A percentile compares a stretch with the other conserved stretches of the same genome.
These are phyloP conservation scores for Dothidotthia symphoricarpi DNA, from an alignment of 2,329 filamentous ascomycete genomes.

Conservation along the genomic window DNA sequence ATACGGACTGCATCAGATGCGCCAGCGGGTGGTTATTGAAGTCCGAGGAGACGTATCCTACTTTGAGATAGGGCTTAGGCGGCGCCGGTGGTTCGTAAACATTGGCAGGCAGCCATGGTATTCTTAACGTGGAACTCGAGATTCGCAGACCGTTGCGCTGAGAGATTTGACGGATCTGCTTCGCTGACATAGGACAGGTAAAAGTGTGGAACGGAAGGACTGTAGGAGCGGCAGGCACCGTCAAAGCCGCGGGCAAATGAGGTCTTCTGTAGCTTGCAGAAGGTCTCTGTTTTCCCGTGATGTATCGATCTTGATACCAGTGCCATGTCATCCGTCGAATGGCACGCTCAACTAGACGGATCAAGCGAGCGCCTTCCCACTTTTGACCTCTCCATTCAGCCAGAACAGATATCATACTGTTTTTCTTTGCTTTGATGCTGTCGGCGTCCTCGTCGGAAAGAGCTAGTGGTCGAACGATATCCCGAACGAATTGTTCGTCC, in stretches of 20 bases:
- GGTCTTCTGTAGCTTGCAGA: constrained; percentile 66
- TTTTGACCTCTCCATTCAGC: constrained; percentile 65
- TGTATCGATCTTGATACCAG: constrained; percentile 83
- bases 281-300: constrained; percentile 57
- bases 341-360: constrained; percentile 80
- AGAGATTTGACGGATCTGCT: constrained; percentile 89
- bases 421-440: constrained; percentile 38
- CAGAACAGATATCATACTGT: constrained; percentile 40
- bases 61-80: constrained; percentile 77
- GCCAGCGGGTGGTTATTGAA: constrained; percentile 98
- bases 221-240: constrained; percentile 84
- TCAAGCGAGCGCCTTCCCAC: constrained; percentile 85
- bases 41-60: constrained; percentile 96
- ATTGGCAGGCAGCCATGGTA: constrained; percentile 77
- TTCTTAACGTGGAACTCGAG: constrained; percentile 81
- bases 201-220: constrained; percentile 98
- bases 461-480: constrained; percentile 49
- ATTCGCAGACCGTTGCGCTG: constrained; percentile 93
- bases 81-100: constrained; percentile 85
- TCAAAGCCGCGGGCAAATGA: constrained; percentile 67
- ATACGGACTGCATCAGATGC: constrained; percentile 98
- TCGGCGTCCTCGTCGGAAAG: constrained; percentile 35
- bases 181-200: constrained; percentile 86
- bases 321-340: constrained; percentile 75
- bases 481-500: constrained; percentile 41